Evolutionary conservation across 2,329 filamentous ascomycete species (phyloP), one percentile per base, ranked within the genome.

Genomic region (Myriangium duriaei): DNA sequence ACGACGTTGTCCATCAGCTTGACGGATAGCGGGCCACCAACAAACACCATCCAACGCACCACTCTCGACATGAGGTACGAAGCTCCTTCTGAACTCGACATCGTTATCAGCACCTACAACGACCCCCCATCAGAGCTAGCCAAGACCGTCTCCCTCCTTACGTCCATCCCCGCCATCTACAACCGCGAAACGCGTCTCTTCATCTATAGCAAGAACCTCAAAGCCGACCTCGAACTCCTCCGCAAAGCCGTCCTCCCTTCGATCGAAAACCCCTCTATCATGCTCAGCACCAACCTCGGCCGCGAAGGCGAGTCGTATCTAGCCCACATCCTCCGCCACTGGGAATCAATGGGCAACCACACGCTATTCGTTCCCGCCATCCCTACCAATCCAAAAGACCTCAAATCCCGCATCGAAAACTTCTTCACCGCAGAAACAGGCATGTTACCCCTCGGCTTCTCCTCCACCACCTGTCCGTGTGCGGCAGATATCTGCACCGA

Each of bases 301-400:
- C 56, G 65, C 24, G 60, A 66, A 46, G 56, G 60, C 12, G 62
- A 62, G 6, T 63, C 64, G 3, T 68, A 63, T 48, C 57, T 69
- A 3, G 49, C 60, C 42, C 66, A 70, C 44, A 67, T 69, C 21
- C 40, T 64, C 3, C 49, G 45, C 11, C 41, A 52, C 30, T 70
- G 61, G 60, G 58, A 67, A 26, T 47, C 46, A 14, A 56, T 69
- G 3, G 59, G 65, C 9, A 51, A 51, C 10, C 64, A 69, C 34
- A 67, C 63, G 0, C 43, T 69, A 16, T 69, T 69, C 51, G 51
- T 68, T 4, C 65, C 69, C 50, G 65, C 63, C 3, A 56, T 56
- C 19, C 43, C 63, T 17, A 54, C 68, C 44, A 61, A 62, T 29
- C 51, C 54, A 18, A 43, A 41, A 24, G 55, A 61, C 32, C 49